Evolutionary conservation across 305 asterid species (phyloP), one percentile per base, ranked within the genome.

Genomic region (Rubia tinctorum): DNA sequence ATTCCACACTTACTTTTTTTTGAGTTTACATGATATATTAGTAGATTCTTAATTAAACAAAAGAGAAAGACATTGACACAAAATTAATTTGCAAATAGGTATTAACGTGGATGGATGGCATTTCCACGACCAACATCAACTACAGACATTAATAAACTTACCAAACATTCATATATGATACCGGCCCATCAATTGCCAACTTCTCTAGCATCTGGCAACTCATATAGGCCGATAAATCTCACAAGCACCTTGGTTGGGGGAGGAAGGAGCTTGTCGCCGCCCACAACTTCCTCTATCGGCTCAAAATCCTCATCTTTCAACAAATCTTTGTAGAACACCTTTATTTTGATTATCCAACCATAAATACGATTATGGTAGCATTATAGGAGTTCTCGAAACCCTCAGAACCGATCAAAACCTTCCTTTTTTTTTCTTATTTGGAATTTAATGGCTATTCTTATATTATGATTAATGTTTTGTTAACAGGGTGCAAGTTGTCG

Each of bases 361-460:
- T 47, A 0, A 17, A 13, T 13, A 47, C 18, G 53, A 47, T 4
- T 17, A 42, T 82, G 6, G 82, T 85, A 53, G 72, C 85, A 45
- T 75, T 82, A 69, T 80, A 86, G 1, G 88, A 86, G 1, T 85
- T 85, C 1, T 73, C 45, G 18, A 78, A 84, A 0, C 85, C 90
- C 45, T 82, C 18, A 0, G 14, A 2, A 0, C 14, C 18, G 6
- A 47, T 47, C 53, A 47, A 11, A 2, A 13, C 18, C 58, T 86
- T 86, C 75, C 30, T 83, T 80, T 39, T 13, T 10, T 1, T 80
- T 82, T 0, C 82, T 82, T 4, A 71, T 44, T 15, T 43, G 44
- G 47, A 70, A 77, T 18, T 42, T 69, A 75, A 67, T 74, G 13
- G n/a, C 53, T 47, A 13, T 47, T 47, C 53, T 12, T 47, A 13